phyloP scores from a whole-genome alignment of 495 filamentous ascomycete species.

The Gamarada debralockiae region DNA sequence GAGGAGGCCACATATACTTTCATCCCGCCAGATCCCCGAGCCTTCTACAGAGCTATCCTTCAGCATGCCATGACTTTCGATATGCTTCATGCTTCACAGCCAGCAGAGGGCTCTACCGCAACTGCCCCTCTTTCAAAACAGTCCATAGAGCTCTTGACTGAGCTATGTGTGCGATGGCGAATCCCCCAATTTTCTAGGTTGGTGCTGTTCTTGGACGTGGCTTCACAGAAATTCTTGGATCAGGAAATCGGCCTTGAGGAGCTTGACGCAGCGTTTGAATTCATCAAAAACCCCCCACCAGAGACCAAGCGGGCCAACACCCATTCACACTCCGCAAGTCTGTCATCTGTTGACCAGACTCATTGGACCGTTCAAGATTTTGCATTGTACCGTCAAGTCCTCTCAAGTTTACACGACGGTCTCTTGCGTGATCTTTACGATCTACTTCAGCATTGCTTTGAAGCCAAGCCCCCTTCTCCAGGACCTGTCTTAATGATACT shows the following conservation, averaged over 20 bases:
- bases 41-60: constrained; percentile 74
- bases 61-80: constrained; percentile 65
- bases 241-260: constrained; percentile 77
- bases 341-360: constrained; percentile 40
- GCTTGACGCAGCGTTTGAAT: constrained; percentile 77
- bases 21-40: constrained; percentile 81
- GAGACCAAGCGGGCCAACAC: constrained; percentile 52
- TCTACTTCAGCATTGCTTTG: constrained; percentile 80
- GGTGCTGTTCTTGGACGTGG: constrained; percentile 80
- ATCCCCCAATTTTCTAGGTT: constrained; percentile 79
- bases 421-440: constrained; percentile 86
- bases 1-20: constrained; percentile 68
- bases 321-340: constrained; percentile 43
- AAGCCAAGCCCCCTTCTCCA: constrained; percentile 73
- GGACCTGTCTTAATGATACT: constrained; percentile 81
- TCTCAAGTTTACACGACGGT: constrained; percentile 73
- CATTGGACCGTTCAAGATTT: constrained; percentile 82
- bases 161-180: constrained; percentile 85
- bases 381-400: constrained; percentile 66
- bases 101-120: constrained; percentile 34
- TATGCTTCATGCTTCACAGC: constrained; percentile 38
- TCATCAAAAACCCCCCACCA: constrained; percentile 65
- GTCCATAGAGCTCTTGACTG: constrained; percentile 77
- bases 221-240: constrained; percentile 79
- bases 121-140: constrained; percentile 74